Evolutionary conservation across 164 flowering plant genomes (phyloP).

Genomic region (Hamamelis virginiana): DNA sequence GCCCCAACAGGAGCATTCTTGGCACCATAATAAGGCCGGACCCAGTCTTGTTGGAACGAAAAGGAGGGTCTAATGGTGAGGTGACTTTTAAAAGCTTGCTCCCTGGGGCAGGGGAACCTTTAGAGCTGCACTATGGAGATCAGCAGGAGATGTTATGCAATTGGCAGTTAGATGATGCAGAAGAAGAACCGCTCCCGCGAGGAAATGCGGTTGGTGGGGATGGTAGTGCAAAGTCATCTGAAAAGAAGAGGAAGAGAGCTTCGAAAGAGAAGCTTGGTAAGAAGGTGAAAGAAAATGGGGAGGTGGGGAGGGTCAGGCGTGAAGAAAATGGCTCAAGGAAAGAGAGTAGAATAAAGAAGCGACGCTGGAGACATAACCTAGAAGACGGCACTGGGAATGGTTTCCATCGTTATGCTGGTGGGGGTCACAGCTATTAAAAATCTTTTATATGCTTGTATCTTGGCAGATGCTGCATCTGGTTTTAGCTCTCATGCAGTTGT

Average conservation of each 20-base stretch:
- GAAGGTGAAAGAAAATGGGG: conserved; percentile 33
- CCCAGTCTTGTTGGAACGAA: conserved; percentile 65
- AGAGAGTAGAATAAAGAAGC: conserved; percentile 28
- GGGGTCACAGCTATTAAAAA: conserved; percentile 2
- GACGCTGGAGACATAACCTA: conserved; percentile 11
- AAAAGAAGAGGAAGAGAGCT: conserved; percentile 56
- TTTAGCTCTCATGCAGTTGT: too few species aligned
- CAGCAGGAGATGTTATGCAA: conserved; percentile 61
- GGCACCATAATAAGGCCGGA: conserved; percentile 94
- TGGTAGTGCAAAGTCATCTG: conserved; percentile 27
- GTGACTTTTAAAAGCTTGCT: conserved; percentile 62
- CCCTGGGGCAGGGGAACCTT: conserved; percentile 77
- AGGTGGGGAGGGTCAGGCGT: conserved; percentile 5
- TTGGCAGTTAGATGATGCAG: conserved; percentile 67
- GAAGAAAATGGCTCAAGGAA: conserved; percentile 35
- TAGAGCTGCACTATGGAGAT: conserved; percentile 25
- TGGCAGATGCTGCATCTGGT: neutral
- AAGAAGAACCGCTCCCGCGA: conserved; percentile 64
- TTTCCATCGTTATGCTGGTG: neutral
- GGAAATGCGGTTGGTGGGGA: conserved; percentile 32
- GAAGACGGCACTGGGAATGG: conserved; percentile 8
- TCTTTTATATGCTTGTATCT: too few species aligned
- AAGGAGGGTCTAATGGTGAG: conserved; percentile 75
- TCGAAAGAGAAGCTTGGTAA: conserved; percentile 28
- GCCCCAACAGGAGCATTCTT: conserved; percentile 79